These are phyloP conservation scores for Psilocybe cubensis DNA, from an alignment of 768 basidiomycete genomes.

Conservation along the genomic window DNA sequence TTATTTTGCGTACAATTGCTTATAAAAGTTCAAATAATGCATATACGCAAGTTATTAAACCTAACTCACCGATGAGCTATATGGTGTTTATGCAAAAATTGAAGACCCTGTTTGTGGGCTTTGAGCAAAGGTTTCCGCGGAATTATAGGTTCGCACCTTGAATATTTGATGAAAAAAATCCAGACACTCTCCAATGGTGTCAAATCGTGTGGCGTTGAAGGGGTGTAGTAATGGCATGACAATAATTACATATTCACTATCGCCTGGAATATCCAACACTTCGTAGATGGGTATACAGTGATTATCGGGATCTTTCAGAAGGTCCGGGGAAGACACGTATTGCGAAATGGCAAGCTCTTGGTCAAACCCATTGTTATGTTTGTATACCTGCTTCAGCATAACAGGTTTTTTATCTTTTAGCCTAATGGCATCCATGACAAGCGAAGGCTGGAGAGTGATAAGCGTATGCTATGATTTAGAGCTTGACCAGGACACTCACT, in stretches of 20 bases:
- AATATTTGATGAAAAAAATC: slow-evolving; percentile 36
- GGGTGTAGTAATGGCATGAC: slow-evolving; percentile 33
- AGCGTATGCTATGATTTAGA: background rate
- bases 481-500: background rate
- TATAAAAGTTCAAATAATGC: slow-evolving; percentile 1
- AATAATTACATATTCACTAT: slow-evolving; percentile 19
- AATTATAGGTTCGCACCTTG: slow-evolving; percentile 29
- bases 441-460: slow-evolving; percentile 5
- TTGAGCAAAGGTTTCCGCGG: background rate
- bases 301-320: slow-evolving; percentile 28
- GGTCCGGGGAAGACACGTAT: slow-evolving; percentile 18
- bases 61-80: slow-evolving; percentile 38
- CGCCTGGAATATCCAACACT: slow-evolving; percentile 21
- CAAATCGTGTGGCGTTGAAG: slow-evolving; percentile 31
- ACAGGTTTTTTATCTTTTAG: slow-evolving; percentile 30
- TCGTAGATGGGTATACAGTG: slow-evolving; percentile 36
- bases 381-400: slow-evolving; percentile 28
- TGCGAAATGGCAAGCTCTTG: slow-evolving; percentile 31
- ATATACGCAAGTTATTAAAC: background rate
- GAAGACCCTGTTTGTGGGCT: slow-evolving; percentile 26
- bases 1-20: slow-evolving; percentile 27
- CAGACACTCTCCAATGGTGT: slow-evolving; percentile 36
- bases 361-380: background rate
- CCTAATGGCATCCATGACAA: slow-evolving; percentile 29
- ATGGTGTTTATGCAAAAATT: slow-evolving; percentile 36